These are phyloP conservation scores for Flaveria ramosissima DNA, from an alignment of 129 eudicot genomes.

Conservation along the genomic window DNA sequence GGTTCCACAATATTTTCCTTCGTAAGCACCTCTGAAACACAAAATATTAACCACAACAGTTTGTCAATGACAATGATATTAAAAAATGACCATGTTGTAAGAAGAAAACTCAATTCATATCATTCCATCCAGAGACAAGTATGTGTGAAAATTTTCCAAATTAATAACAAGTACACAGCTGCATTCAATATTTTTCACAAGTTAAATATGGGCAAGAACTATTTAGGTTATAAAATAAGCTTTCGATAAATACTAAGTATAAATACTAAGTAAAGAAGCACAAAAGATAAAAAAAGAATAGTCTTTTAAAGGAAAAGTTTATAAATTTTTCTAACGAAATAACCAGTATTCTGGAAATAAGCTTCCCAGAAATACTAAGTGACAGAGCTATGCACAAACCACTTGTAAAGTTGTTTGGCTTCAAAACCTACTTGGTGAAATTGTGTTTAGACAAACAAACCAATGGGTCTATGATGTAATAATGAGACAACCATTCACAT, in stretches of 20 bases:
- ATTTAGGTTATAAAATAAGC: neutral
- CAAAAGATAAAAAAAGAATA: neutral
- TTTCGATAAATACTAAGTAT: neutral
- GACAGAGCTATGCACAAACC: no score
- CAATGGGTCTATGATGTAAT: no score
- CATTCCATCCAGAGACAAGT: neutral
- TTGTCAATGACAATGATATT: neutral
- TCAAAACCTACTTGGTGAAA: no score
- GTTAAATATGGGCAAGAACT: neutral
- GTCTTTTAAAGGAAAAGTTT: neutral
- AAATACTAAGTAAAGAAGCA: neutral
- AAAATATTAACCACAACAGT: conserved; percentile 12
- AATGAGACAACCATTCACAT: no score
- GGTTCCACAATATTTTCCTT: conserved; percentile 97
- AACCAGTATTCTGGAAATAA: no score
- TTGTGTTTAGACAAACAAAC: no score
- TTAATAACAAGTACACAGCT: neutral
- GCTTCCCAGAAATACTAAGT: no score
- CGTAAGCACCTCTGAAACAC: conserved; percentile 78
- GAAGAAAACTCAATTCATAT: no score
- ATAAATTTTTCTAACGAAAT: neutral
- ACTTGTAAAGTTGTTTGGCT: no score
- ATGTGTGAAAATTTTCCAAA: neutral
- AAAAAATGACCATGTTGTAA: neutral
- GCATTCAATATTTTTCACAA: neutral